Conservation (phyloP, 306 rosid species). For the Trifolium fragiferum region DNA sequence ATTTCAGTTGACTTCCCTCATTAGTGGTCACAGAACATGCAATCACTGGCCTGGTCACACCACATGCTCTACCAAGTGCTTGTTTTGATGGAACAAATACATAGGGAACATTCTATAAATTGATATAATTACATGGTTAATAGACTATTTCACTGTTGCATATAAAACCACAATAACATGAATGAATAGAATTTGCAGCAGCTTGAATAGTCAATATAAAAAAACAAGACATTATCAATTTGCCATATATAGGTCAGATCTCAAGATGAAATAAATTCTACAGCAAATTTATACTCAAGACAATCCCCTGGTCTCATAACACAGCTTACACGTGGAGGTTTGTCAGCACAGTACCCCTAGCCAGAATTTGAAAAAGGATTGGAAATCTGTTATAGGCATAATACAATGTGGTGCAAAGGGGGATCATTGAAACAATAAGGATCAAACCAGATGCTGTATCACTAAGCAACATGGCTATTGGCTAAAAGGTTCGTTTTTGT, state of each 20-base stretch:
- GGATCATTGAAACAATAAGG: background rate
- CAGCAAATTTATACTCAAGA: background rate
- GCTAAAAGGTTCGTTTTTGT: background rate
- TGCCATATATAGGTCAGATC: background rate
- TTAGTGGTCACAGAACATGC: conserved; percentile 91
- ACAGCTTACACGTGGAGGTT: background rate
- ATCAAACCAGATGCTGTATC: conserved; percentile 2
- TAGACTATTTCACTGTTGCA: background rate
- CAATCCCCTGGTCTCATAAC: background rate
- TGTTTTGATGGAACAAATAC: conserved; percentile 90
- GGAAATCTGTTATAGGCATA: background rate
- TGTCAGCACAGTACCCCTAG: background rate
- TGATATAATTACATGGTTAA: conserved; percentile 16
- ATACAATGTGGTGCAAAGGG: background rate
- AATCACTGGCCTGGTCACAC: conserved; percentile 93
- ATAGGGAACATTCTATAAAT: conserved; percentile 81
- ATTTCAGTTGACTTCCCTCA: conserved; percentile 92
- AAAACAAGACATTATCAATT: background rate
- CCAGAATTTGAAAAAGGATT: background rate
- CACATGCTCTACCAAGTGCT: conserved; percentile 97
- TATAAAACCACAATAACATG: background rate
- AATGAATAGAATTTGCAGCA: conserved; percentile 16
- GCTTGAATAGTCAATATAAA: background rate
- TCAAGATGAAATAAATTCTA: background rate
- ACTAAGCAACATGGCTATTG: background rate